Evolutionary conservation across 768 basidiomycete genomes (phyloP).

Genomic region (Lactarius quietus): DNA sequence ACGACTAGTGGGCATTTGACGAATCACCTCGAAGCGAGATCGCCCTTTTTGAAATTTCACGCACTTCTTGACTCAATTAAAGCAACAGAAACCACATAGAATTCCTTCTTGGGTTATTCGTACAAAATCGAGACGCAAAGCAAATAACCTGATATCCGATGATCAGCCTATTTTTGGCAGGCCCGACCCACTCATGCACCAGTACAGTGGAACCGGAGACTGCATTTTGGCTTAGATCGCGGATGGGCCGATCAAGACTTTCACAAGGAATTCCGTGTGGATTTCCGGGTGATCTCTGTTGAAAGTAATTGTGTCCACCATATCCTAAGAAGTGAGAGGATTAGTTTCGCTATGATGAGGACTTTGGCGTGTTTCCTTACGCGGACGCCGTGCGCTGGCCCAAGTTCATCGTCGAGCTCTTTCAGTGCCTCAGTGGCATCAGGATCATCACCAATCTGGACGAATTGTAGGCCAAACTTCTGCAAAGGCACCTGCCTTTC

Average conservation of each 20-base stretch:
- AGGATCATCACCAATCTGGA: conserved; percentile 39
- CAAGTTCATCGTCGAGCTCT: conserved; percentile 23
- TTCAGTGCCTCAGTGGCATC: conserved; percentile 34
- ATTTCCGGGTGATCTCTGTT: conserved; percentile 18
- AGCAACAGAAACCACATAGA: background rate
- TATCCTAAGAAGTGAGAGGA: conserved; percentile 12
- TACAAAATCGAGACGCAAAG: background rate
- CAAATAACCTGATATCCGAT: background rate
- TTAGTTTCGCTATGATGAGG: background rate
- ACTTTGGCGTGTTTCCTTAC: conserved; percentile 6
- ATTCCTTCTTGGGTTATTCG: background rate
- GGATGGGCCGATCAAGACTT: conserved; percentile 15
- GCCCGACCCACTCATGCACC: background rate
- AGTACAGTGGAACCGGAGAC: background rate
- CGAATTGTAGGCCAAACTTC: conserved; percentile 38
- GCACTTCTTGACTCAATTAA: background rate
- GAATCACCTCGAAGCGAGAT: background rate
- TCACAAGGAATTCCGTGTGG: conserved; percentile 18
- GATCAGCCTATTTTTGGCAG: background rate
- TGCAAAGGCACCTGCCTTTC: conserved; percentile 32
- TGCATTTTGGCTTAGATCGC: background rate
- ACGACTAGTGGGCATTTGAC: too few species aligned
- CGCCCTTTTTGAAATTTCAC: background rate
- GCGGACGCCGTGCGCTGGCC: conserved; percentile 15
- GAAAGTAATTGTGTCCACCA: conserved; percentile 21